phyloP scores from a whole-genome alignment of 352 stramenopile genomes.

The Achlya hypogyna region DNA sequence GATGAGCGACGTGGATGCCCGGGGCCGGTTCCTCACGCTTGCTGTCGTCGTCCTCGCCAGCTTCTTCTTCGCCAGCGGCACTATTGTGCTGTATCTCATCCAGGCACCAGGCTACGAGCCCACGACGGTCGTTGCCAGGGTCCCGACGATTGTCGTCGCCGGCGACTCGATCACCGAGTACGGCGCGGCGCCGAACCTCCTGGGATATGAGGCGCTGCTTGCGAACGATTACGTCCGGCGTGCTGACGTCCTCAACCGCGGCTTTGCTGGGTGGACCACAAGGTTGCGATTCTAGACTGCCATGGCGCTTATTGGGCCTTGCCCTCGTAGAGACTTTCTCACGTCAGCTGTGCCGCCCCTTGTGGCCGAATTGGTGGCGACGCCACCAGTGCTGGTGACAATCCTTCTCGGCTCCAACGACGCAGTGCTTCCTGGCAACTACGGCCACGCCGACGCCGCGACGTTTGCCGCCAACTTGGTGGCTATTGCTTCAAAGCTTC shows the following conservation, averaged over 20 bases:
- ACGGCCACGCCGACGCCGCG: neutral
- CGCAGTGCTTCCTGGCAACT: neutral
- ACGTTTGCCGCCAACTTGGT: neutral
- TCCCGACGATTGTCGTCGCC: neutral
- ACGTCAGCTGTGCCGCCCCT: neutral
- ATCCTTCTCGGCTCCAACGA: slow-evolving; percentile 2
- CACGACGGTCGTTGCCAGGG: neutral
- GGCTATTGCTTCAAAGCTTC: neutral
- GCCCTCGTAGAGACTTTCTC: neutral
- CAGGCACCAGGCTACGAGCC: neutral
- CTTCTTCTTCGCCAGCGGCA: neutral
- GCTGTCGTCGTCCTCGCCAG: neutral
- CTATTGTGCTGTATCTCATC: neutral
- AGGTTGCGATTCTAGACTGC: neutral
- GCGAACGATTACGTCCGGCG: neutral
- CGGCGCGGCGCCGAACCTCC: neutral
- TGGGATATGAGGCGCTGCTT: neutral
- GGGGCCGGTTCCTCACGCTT: neutral
- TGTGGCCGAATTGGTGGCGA: neutral
- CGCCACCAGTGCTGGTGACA: neutral
- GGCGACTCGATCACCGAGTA: slow-evolving; percentile 16
- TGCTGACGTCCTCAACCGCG: slow-evolving; percentile 13
- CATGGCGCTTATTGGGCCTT: neutral
- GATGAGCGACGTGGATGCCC: neutral
- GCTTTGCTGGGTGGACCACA: slow-evolving; percentile 10